Conservation (phyloP, 1,284 basidiomycete genomes). For the Fomitopsis schrenkii region DNA sequence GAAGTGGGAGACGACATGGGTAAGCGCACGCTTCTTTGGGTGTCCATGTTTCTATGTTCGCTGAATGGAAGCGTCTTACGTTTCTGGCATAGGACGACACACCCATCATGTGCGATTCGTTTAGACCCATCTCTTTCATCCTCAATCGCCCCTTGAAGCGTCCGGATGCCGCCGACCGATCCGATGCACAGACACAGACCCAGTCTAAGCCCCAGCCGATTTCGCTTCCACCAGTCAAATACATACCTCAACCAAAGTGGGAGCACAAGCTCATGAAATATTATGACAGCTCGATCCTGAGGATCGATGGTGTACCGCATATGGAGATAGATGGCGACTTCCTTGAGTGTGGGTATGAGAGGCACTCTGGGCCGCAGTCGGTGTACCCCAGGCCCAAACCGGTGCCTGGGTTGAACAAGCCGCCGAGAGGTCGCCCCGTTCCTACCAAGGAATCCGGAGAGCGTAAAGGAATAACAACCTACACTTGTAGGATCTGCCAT, state of each 20-base stretch:
- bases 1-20: neutral
- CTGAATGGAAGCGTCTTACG: neutral
- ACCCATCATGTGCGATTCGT: conserved; percentile 12
- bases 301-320: conserved; percentile 2
- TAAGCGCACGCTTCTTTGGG: conserved; percentile 1
- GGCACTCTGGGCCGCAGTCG: conserved; percentile 3
- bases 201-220: conserved; percentile 5
- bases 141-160: conserved; percentile 12
- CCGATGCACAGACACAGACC: neutral
- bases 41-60: conserved; percentile 1
- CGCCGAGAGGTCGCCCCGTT: conserved; percentile 65
- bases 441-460: conserved; percentile 39
- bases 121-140: conserved; percentile 17
- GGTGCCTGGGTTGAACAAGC: conserved; percentile 69
- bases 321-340: conserved; percentile 7
- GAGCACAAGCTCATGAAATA: neutral
- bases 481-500: conserved; percentile 66
- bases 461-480: conserved; percentile 37
- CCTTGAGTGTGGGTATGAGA: neutral
- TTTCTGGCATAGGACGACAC: conserved; percentile 3
- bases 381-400: conserved; percentile 31
- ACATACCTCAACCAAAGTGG: conserved; percentile 2
- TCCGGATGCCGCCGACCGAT: neutral
- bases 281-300: neutral
- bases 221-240: conserved; percentile 9